Percentiles rank a stretch among this genome's conserved stretches.
These are phyloP conservation scores for Theileria annulata DNA, from an alignment of 169 alveolate species.

Conservation along the genomic window DNA sequence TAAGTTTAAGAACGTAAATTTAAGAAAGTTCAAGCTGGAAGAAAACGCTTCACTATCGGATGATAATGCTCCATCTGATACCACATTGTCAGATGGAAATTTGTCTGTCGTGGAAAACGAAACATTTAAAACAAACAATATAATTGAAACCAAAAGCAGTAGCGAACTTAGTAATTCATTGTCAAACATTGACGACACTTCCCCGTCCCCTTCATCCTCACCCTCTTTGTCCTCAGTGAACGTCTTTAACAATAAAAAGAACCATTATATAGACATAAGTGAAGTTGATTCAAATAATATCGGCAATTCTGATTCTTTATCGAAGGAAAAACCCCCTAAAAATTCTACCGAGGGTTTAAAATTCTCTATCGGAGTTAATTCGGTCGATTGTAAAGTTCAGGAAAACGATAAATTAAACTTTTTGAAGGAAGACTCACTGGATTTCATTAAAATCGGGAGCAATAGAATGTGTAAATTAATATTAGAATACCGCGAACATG, in stretches of 20 bases:
- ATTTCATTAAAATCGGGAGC: not conserved
- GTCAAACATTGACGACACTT: slow-evolving; percentile 8
- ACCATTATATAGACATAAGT: not conserved
- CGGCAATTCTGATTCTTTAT: not conserved
- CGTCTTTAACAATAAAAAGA: not conserved
- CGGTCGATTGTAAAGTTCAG: not conserved
- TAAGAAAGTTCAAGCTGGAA: not conserved
- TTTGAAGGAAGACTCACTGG: slow-evolving; percentile 1
- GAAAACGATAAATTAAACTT: not conserved
- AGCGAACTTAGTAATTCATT: not conserved
- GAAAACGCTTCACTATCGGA: not conserved
- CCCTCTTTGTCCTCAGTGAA: not conserved
- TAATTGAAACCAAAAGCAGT: slow-evolving; percentile 2
- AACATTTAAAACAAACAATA: not conserved
- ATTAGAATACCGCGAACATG: slow-evolving; percentile 39
- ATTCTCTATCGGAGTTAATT: not conserved
- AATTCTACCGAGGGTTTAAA: not conserved
- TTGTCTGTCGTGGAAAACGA: not conserved
- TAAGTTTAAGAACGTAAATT: not conserved
- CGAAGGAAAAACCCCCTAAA: not conserved
- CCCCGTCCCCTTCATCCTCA: slow-evolving; percentile 15
- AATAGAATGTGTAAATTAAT: slow-evolving; percentile 18
- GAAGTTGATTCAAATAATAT: not conserved
- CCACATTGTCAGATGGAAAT: not conserved
- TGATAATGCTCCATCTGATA: not conserved